These are phyloP conservation scores for Auricularia sp. DNA, from an alignment of 768 basidiomycete species.

Conservation along the genomic window DNA sequence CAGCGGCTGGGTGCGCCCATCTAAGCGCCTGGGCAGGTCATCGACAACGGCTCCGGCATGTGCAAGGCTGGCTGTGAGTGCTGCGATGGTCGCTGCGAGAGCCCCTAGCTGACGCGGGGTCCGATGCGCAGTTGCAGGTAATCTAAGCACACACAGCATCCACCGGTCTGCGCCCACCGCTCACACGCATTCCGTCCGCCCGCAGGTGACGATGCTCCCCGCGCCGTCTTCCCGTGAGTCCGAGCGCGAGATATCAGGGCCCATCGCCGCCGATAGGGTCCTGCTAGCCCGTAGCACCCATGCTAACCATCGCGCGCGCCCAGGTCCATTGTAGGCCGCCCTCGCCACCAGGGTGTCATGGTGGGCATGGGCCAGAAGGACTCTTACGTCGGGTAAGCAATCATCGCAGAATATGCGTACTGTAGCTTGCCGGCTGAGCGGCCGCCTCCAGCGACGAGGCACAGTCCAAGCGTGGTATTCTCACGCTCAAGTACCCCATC, in stretches of 20 bases:
- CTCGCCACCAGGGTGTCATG: slow-evolving; percentile 67
- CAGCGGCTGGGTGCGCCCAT: neutral
- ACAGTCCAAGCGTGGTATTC: slow-evolving; percentile 63
- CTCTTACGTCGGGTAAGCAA: slow-evolving; percentile 56
- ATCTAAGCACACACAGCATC: neutral
- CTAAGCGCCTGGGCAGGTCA: neutral
- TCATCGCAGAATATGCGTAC: neutral
- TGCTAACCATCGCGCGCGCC: too few species aligned
- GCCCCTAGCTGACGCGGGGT: slow-evolving; percentile 2
- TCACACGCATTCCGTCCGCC: neutral
- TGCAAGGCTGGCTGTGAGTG: slow-evolving; percentile 38
- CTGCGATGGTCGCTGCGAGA: neutral
- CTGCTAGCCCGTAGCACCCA: neutral
- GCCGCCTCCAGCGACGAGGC: slow-evolving; percentile 49
- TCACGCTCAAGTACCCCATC: slow-evolving; percentile 60
- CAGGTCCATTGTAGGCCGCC: slow-evolving; percentile 61
- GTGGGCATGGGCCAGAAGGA: slow-evolving; percentile 73
- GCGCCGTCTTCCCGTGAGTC: slow-evolving; percentile 41
- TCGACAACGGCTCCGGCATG: slow-evolving; percentile 35
- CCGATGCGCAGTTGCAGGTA: slow-evolving; percentile 15
- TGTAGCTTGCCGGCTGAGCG: slow-evolving; percentile 3
- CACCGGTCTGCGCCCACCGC: neutral
- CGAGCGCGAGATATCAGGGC: neutral
- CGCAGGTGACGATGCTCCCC: slow-evolving; percentile 41
- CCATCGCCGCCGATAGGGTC: neutral